Evolutionary conservation across 345 rosid species (phyloP), one percentile per base, ranked within the genome.

Genomic region (Corchorus olitorius): DNA sequence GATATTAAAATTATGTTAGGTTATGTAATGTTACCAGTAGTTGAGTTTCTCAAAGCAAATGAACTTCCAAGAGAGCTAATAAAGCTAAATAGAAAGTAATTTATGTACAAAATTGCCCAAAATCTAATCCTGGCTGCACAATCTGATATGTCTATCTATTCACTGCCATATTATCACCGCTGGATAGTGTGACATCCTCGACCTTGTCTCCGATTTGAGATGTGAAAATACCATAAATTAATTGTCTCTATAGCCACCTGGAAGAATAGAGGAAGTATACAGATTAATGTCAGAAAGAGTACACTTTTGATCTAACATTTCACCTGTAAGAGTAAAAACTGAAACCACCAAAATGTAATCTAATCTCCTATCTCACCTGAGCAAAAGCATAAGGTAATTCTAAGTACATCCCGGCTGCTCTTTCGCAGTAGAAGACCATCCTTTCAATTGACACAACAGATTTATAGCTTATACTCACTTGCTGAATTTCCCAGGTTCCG

Each of bases 361-460:
- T 45, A 9, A 45, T 45, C 8, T 45, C 48, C 48, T 7, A 8
- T 45, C 70, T 82, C 72, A 89, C 92, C 81, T 89, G 93, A 48
- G 90, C 88, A 15, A 89, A 55, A 49, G 93, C 90, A 46, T 87
- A 89, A 19, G 93, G 85, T 52, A 89, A 72, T 11, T 85, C 84
- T 16, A 87, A 83, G 64, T 84, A 89, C 92, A 87, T 89, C 64
- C 90, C 90, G 0, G 90, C 89, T 0, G 81, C 93, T 81, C 84
- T 84, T 84, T 90, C 93, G 2, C 93, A 78, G 65, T 90, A 90
- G 65, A 88, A 88, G 64, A 90, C 91, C 0, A 87, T 88, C 74
- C 93, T 86, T 63, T 90, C 93, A 27, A 87, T 69, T 7, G 88
- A 78, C 48, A 90, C 87, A 13, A 88, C 76, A 4, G 93, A 84